phyloP scores from a whole-genome alignment of 352 stramenopile species.

The Globisporangium heterothallicum region DNA sequence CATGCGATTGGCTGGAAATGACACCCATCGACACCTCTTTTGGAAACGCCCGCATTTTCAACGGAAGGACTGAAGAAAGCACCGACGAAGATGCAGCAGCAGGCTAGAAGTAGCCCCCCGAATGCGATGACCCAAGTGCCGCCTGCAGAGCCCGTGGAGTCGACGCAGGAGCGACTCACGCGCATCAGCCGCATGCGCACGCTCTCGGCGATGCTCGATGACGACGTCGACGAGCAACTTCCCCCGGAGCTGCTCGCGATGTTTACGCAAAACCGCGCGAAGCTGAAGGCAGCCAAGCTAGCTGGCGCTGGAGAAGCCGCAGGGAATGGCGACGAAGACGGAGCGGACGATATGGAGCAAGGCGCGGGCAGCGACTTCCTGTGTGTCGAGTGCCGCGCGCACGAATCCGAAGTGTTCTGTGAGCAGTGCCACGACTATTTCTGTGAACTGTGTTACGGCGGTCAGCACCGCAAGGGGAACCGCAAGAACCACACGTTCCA shows the following conservation, averaged over 20 bases:
- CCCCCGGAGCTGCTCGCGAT: conserved; percentile 41
- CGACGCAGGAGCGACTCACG: conserved; percentile 27
- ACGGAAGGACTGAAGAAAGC: background rate
- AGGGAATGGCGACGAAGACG: conserved; percentile 14
- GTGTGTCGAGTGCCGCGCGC: conserved; percentile 66
- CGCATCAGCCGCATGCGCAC: conserved; percentile 68
- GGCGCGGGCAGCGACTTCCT: too few relatives aligned
- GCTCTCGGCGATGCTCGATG: conserved; percentile 76
- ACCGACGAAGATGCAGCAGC: background rate
- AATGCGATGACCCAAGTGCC: background rate
- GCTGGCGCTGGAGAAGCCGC: conserved; percentile 1
- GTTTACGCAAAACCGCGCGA: conserved; percentile 24
- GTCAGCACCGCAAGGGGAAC: conserved; percentile 84
- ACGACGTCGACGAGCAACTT: conserved; percentile 56
- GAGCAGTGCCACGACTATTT: conserved; percentile 89
- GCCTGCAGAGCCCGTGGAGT: background rate
- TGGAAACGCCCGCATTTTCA: background rate
- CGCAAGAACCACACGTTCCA: conserved; percentile 73
- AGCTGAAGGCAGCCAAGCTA: conserved; percentile 11
- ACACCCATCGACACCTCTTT: background rate
- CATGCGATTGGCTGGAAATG: background rate
- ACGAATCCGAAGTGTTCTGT: conserved; percentile 73
- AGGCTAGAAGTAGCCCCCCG: too few relatives aligned
- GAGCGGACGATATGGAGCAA: too few relatives aligned
- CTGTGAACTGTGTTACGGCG: conserved; percentile 76